Conservation (phyloP, 75 land plant species). For the Isoetes taiwanensis region DNA sequence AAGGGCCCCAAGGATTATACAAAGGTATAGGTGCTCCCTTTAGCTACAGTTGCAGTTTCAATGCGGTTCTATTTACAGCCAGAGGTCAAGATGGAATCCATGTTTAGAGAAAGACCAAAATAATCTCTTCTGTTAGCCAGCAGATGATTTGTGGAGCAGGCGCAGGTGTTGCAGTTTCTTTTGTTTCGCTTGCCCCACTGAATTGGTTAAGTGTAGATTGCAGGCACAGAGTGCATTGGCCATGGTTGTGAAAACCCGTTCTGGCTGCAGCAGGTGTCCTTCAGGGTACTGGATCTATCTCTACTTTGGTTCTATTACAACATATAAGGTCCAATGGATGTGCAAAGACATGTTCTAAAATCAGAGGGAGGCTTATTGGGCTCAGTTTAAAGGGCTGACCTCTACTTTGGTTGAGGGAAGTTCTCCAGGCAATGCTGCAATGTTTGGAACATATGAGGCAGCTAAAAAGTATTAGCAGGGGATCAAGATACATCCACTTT, state of each 20-base stretch:
- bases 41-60: conserved; percentile 85
- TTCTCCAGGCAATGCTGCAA: conserved; percentile 89
- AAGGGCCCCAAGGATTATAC: conserved; percentile 79
- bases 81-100: conserved; percentile 92
- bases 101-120: conserved; percentile 54
- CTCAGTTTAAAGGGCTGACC: conserved; percentile 71
- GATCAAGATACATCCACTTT: conserved; percentile 65
- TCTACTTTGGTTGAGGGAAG: conserved; percentile 87
- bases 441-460: conserved; percentile 87
- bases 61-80: conserved; percentile 83
- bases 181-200: conserved; percentile 88
- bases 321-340: conserved; percentile 92
- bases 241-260: conserved; percentile 11
- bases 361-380: conserved; percentile 67
- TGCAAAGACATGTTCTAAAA: conserved; percentile 62
- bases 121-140: conserved; percentile 48
- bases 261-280: conserved; percentile 15
- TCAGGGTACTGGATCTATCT: too few relatives aligned
- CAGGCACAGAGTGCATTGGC: conserved; percentile 87
- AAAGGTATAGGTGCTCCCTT: conserved; percentile 99
- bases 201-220: conserved; percentile 85
- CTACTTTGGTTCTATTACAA: conserved; percentile 41
- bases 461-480: conserved; percentile 67
- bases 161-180: conserved; percentile 88
- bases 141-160: conserved; percentile 76